Base-by-base conservation (phyloP, 805 yeast species). In the Wickerhamiella sergipiensis region DNA sequence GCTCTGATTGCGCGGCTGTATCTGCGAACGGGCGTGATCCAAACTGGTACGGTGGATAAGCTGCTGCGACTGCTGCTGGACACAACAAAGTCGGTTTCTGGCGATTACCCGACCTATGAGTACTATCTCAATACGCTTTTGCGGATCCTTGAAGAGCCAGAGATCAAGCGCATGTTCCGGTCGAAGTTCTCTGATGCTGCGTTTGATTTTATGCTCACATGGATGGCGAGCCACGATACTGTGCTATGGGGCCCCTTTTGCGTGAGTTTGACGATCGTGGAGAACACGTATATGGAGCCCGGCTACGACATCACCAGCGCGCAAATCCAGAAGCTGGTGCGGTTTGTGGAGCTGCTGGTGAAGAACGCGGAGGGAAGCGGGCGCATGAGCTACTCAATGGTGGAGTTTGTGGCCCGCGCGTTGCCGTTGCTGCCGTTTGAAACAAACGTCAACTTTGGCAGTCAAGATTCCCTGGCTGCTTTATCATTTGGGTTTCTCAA, bases 51-150 rank as follows among this genome's bases (percentile, higher is more conserved):
- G 0, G 65, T 80, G 0, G 79, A 78, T 52, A 71, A 83, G 51
- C 63, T 89, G 3, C 75, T 85, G 53, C 78, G 79, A 52, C 61
- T 79, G 13, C 64, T 86, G 44, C 67, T 82, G 1, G 71, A 74
- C 22, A 45, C 48, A 6, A 13, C 18, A 6, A 57, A 54, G 49
- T 52, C 61, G 50, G 47, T 52, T 1, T 67, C 74, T 22, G 84
- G 82, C 57, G 95, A 88, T 61, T 68, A 78, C 48, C 78, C 73
- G 1, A 68, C 75, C 21, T 80, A 84, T 57, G 69, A 79, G 1
- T 89, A 88, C 61, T 75, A 81, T 52, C 59, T 84, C 45, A 71
- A 72, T 18, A 70, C 76, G 0, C 58, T 88, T 7, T 64, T 71
- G 6, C 74, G 75, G 43, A 74, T 85, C 1, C 61, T 86, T 26